Percentiles rank a stretch among this genome's conserved stretches.
Evolutionary conservation across 129 eudicot species (phyloP).

Genomic region (Scalesia atractyloides): DNA sequence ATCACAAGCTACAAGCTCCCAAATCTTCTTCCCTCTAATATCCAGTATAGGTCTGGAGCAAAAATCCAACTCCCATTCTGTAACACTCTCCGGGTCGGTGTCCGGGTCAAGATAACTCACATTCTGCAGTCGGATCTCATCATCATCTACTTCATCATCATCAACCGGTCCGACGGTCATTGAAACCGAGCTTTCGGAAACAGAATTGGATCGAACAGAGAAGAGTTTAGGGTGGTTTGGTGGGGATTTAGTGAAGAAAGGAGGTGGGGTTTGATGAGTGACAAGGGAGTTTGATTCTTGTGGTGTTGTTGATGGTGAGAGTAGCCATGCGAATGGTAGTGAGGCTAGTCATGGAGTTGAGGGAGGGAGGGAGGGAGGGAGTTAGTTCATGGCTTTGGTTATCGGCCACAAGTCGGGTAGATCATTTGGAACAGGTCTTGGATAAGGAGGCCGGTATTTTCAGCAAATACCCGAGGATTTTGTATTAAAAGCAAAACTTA

Average conservation of each 20-base stretch:
- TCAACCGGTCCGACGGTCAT: slow-evolving; percentile 37
- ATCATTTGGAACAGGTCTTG: slow-evolving; percentile 14
- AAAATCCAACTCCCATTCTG: slow-evolving; percentile 95
- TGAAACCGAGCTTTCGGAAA: slow-evolving; percentile 70
- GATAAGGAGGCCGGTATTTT: slow-evolving; percentile 13
- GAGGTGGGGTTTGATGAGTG: slow-evolving; percentile 33
- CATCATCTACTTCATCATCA: slow-evolving; percentile 39
- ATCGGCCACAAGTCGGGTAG: slow-evolving; percentile 21
- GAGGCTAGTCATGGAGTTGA: slow-evolving; percentile 29
- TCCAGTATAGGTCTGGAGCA: slow-evolving; percentile 97
- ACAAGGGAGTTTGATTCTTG: slow-evolving; percentile 38
- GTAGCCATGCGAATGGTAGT: slow-evolving; percentile 49
- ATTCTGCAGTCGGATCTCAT: slow-evolving; percentile 87
- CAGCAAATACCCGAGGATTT: neutral
- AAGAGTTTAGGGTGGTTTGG: slow-evolving; percentile 13
- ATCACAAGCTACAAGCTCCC: slow-evolving; percentile 99
- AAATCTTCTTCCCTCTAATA: slow-evolving; percentile 89
- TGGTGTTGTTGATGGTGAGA: slow-evolving; percentile 64
- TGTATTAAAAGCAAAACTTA: neutral
- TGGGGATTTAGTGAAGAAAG: slow-evolving; percentile 28
- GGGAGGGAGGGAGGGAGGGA: neutral
- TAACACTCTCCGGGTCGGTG: slow-evolving; percentile 67
- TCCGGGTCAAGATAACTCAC: slow-evolving; percentile 89
- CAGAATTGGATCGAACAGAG: slow-evolving; percentile 45
- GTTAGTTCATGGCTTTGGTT: slow-evolving; percentile 22